Conservation (phyloP, 2,329 filamentous ascomycete species). For the Colletotrichum eremochloae region DNA sequence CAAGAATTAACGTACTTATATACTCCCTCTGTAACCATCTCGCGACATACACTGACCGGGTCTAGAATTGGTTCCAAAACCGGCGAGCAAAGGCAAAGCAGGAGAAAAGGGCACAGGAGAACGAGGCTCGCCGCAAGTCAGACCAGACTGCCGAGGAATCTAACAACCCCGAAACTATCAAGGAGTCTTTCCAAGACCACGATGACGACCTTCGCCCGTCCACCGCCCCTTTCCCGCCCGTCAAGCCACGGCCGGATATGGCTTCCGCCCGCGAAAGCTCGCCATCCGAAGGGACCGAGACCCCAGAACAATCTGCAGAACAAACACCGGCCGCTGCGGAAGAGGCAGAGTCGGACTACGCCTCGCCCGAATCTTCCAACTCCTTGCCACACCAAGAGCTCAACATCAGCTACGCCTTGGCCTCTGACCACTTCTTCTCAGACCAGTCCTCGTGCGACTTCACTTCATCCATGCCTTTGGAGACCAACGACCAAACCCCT, state of each 20-base stretch:
- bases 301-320: constrained; percentile 4
- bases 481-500: constrained; percentile 22
- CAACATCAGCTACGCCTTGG: constrained; percentile 28
- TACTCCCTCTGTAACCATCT: constrained; percentile 36
- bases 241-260: constrained; percentile 6
- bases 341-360: constrained; percentile 34
- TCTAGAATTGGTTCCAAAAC: constrained; percentile 78
- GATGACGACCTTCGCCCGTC: constrained; percentile 56
- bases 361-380: constrained; percentile 36
- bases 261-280: constrained; percentile 15
- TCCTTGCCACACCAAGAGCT: constrained; percentile 30
- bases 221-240: constrained; percentile 49
- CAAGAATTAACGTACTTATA: constrained; percentile 70
- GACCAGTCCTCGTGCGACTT: constrained; percentile 39
- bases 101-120: constrained; percentile 68
- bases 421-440: constrained; percentile 32
- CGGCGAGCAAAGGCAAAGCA: constrained; percentile 75
- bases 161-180: constrained; percentile 49
- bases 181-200: constrained; percentile 51
- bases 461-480: constrained; percentile 26
- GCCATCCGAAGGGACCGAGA: constrained; percentile 20
- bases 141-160: constrained; percentile 55
- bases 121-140: constrained; percentile 55
- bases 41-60: constrained; percentile 47
- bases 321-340: constrained; percentile 1